Base-by-base conservation (phyloP, 2,329 filamentous ascomycete genomes). In the Pseudocercospora musae region DNA sequence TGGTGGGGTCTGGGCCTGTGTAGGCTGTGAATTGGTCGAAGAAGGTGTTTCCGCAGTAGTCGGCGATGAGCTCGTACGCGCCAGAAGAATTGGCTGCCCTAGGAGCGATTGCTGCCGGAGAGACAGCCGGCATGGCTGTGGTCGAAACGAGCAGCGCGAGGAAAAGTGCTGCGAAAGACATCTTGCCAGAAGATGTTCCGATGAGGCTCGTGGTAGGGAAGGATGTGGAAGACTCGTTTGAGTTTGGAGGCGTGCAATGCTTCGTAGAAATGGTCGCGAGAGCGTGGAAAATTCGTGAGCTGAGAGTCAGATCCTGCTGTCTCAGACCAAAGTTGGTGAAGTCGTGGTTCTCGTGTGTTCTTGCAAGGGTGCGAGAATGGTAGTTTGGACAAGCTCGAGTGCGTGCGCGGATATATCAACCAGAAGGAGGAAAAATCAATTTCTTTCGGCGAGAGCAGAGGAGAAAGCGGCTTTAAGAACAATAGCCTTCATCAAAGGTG, bases 21-120 rank as follows among this genome's bases (percentile, higher is more conserved):
- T 77, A 81, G 65, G 79, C 78, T 46, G 77, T 72, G 68, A 82
- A 82, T 33, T 68, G 69, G 63, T 77, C 71, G 65, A 80, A 82
- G 72, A 81, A 82, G 57, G 73, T 75, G 4, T 72, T 8, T 37
- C 71, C 71, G 20, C 66, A 66, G 57, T 72, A 71, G 42, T 73
- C 66, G 27, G 72, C 70, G 10, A 70, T 65, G 3, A 76, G 68
- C 31, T 64, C 66, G 67, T 75, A 76, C 8, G 48, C 57, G 33
- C 56, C 67, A 58, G 62, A 48, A 27, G 49, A 33, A 25, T 61
- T 62, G 13, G 60, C 37, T 53, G 18, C 44, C 57, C 58, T 46
- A n/a, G 63, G 60, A 37, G 66, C 50, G 33, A 62, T 40, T 21
- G 50, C 58, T 55, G 60, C 60, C 18, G 27, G 52, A 54, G 52